phyloP scores from a whole-genome alignment of 2,329 filamentous ascomycete species.

The Gnomoniopsis sp. region DNA sequence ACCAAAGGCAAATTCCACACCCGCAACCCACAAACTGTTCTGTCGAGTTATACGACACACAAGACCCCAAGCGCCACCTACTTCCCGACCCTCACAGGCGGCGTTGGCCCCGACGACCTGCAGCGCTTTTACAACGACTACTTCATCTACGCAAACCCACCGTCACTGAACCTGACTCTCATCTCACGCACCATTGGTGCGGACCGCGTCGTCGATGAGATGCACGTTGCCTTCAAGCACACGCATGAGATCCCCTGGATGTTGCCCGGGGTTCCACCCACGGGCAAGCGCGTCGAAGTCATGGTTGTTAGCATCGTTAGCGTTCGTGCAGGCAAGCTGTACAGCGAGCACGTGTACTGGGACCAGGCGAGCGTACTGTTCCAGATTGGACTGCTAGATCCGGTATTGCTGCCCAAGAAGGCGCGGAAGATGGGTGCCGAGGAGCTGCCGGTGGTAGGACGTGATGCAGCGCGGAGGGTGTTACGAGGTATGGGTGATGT shows the following conservation, averaged over 20 bases:
- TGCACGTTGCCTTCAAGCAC: constrained; percentile 57
- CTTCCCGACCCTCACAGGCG: constrained; percentile 62
- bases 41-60: constrained; percentile 58
- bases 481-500: constrained; percentile 30
- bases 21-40: constrained; percentile 54
- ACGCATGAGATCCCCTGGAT: constrained; percentile 58
- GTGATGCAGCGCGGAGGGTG: constrained; percentile 35
- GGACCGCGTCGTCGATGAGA: constrained; percentile 63
- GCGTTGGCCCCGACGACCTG: constrained; percentile 56
- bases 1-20: constrained; percentile 50
- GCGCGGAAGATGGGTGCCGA: constrained; percentile 32
- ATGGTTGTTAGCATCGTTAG: constrained; percentile 58
- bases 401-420: constrained; percentile 32
- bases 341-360: constrained; percentile 63
- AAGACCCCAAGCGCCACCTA: constrained; percentile 66
- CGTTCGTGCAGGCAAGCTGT: constrained; percentile 56
- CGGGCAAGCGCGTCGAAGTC: constrained; percentile 47
- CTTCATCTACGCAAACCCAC: constrained; percentile 61
- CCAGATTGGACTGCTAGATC: constrained; percentile 56
- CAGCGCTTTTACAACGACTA: constrained; percentile 62
- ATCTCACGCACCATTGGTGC: constrained; percentile 62
- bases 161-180: constrained; percentile 56
- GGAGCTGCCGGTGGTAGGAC: constrained; percentile 37
- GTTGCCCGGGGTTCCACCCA: constrained; percentile 56
- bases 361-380: constrained; percentile 58